Evolutionary conservation across 805 yeast genomes (phyloP).

Genomic region (Starmerella vitae): DNA sequence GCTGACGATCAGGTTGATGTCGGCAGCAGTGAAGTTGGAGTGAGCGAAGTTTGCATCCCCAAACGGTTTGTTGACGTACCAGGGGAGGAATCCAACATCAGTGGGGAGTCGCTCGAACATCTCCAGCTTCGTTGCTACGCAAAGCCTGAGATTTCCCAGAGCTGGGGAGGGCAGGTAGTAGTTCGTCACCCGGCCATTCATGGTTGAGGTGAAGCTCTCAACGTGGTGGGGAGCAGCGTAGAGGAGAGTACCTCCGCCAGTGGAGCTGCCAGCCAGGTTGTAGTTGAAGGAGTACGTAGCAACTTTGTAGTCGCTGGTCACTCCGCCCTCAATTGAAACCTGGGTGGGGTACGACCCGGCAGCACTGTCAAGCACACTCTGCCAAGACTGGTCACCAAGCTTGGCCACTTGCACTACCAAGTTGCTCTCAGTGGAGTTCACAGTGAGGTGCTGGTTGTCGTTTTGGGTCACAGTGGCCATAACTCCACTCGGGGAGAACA

Average conservation of each 20-base stretch:
- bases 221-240: constrained; percentile 63
- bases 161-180: constrained; percentile 37
- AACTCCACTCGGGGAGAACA: constrained; percentile 29
- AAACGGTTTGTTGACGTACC: constrained; percentile 31
- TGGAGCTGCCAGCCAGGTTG: constrained; percentile 38
- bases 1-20: constrained; percentile 30
- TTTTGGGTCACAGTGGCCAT: constrained; percentile 27
- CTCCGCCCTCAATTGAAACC: constrained; percentile 37
- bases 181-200: constrained; percentile 26
- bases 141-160: constrained; percentile 31
- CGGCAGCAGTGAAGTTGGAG: constrained; percentile 31
- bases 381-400: constrained; percentile 28
- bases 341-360: constrained; percentile 56
- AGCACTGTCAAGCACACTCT: constrained; percentile 40
- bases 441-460: constrained; percentile 34
- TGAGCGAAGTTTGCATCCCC: constrained; percentile 28
- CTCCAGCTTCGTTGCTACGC: constrained; percentile 25
- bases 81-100: constrained; percentile 41
- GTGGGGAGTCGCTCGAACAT: constrained; percentile 33
- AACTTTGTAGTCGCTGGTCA: constrained; percentile 26
- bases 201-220: constrained; percentile 31
- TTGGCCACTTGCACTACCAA: constrained; percentile 26
- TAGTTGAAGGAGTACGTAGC: constrained; percentile 40
- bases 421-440: constrained; percentile 30
- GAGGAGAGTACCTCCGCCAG: constrained; percentile 33